Base-by-base conservation (phyloP, 148 eudicot genomes). In the Beta vulgaris region DNA sequence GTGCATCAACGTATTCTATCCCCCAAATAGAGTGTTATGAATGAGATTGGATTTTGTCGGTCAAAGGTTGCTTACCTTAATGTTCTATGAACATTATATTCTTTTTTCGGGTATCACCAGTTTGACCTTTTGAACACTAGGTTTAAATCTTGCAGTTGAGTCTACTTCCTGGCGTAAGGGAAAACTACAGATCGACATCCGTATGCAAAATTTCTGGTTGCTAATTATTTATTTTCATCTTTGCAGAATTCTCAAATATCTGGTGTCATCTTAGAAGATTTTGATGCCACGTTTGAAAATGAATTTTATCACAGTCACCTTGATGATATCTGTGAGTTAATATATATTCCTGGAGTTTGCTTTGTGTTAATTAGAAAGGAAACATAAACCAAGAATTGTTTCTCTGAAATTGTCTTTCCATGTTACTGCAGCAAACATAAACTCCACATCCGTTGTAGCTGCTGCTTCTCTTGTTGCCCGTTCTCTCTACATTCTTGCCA, bases 381-480 rank as follows among this genome's bases (percentile, higher is more conserved):
- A 55, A 36, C 16, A 11, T 58, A 35, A 26, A 64, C 37, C 35
- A 31, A 34, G 37, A 7, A 28, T 71, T 32, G 39, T 16, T 35
- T 34, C 23, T 21, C 53, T 42, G 13, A 69, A 59, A n/a, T 60
- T 48, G 59, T 54, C 3, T 23, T 81, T 58, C 77, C 29, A 25
- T 53, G 32, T 71, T 42, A 28, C 68, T 82, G 84, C 95, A 94
- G 98, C 90, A 42, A 94, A 94, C 81, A 84, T 94, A 58, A 94
- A 94, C 82, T 83, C 93, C 26, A 83, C 97, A 75, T 83, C 96
- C 76, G 84, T 95, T 60, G 88, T 82, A 63, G 92, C 96, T 43
- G 93, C 98, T 73, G 96, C 98, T 82, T 89, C 98, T 57, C 84
- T 95, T 71, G 87, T 90, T 81, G 96, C 98, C 43, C 89, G 98